These are phyloP conservation scores for Cryptococcus hybrid DNA, from an alignment of 1,284 basidiomycete species.

Conservation along the genomic window DNA sequence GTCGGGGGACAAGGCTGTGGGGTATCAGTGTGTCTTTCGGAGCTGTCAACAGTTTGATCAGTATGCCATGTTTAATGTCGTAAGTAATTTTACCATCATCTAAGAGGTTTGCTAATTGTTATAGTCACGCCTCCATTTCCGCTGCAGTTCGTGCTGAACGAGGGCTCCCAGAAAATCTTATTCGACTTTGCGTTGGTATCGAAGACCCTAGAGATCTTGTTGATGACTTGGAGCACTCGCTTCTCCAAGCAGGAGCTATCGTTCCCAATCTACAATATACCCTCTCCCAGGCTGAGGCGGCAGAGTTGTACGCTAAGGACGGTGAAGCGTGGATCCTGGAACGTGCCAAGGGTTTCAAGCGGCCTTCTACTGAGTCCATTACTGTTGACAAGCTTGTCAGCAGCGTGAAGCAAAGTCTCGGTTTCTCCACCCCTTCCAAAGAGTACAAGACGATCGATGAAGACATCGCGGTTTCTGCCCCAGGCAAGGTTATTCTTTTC, in stretches of 20 bases:
- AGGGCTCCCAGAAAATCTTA: conserved; percentile 94
- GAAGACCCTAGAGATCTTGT: conserved; percentile 91
- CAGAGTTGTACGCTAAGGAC: conserved; percentile 38
- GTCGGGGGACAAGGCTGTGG: conserved; percentile 93
- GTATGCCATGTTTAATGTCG: conserved; percentile 99
- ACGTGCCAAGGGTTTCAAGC: conserved; percentile 43
- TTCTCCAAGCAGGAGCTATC: conserved; percentile 89
- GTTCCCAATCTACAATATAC: conserved; percentile 31
- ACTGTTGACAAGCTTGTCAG: conserved; percentile 28
- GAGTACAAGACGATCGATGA: conserved; percentile 43
- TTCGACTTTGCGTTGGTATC: conserved; percentile 97
- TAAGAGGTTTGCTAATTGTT: conserved; percentile 4
- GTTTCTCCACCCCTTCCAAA: conserved; percentile 14
- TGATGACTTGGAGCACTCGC: conserved; percentile 90
- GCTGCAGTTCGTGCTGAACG: conserved; percentile 87
- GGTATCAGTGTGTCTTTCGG: conserved; percentile 98
- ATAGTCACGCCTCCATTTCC: conserved; percentile 95
- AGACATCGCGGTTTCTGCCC: conserved; percentile 78
- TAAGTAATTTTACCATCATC: conserved; percentile 54
- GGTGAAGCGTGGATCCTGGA: conserved; percentile 42
- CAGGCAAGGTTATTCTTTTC: conserved; percentile 97
- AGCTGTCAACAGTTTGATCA: conserved; percentile 96
- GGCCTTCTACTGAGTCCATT: conserved; percentile 21
- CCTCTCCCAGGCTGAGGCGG: conserved; percentile 25
- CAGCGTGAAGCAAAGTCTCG: conserved; percentile 33